phyloP scores from a whole-genome alignment of 1,284 basidiomycete genomes.

The Sanguinoderma infundibulare region DNA sequence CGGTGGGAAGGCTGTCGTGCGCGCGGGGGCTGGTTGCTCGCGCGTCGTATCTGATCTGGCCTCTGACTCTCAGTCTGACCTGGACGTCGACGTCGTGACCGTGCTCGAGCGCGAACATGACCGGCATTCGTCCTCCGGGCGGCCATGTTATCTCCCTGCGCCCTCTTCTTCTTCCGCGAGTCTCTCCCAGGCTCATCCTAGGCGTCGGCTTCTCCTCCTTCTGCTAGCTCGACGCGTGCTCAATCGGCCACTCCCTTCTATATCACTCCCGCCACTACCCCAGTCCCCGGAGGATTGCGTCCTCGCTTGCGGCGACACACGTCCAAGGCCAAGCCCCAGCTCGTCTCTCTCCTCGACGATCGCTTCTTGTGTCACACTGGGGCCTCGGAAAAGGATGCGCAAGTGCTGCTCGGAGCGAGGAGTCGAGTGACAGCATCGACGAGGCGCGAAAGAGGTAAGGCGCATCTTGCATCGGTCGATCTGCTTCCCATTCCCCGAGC shows the following conservation, averaged over 20 bases:
- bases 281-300: background rate
- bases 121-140: background rate
- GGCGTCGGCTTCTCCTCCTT: background rate
- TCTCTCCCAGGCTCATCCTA: background rate
- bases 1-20: background rate
- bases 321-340: background rate
- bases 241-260: no score
- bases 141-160: background rate
- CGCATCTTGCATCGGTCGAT: background rate
- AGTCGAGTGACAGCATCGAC: background rate
- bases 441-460: background rate
- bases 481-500: background rate
- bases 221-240: background rate
- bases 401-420: background rate
- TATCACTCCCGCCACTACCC: no score
- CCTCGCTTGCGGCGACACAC: background rate
- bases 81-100: no score
- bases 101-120: background rate
- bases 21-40: no score
- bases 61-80: background rate
- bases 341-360: constrained; percentile 1
- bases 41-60: no score
- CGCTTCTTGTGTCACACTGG: background rate
- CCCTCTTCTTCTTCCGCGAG: background rate
- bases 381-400: background rate